Conservation (phyloP, 2,329 filamentous ascomycete species). For the Rhynchosporium graminicola region DNA sequence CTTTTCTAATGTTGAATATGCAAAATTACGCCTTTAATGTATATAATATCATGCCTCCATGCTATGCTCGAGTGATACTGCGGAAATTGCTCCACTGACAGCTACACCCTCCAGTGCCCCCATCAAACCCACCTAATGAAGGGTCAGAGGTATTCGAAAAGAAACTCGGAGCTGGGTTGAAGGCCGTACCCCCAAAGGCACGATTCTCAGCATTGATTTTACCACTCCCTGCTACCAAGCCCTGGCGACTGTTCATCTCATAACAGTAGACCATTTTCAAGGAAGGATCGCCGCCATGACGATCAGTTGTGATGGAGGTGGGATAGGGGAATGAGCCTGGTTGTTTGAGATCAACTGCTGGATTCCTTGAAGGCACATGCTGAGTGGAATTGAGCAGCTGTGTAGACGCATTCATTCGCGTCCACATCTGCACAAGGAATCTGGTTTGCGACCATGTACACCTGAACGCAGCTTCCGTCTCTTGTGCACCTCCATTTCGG, state of each 20-base stretch:
- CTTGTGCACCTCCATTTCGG: slow-evolving; percentile 54
- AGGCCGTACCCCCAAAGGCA: slow-evolving; percentile 50
- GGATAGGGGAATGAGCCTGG: slow-evolving; percentile 66
- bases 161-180: slow-evolving; percentile 51
- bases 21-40: slow-evolving; percentile 9
- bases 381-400: slow-evolving; percentile 43
- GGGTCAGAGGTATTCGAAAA: slow-evolving; percentile 44
- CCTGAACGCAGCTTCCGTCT: slow-evolving; percentile 55
- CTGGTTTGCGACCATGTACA: slow-evolving; percentile 62
- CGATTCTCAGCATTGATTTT: slow-evolving; percentile 53
- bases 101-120: slow-evolving; percentile 62
- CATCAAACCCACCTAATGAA: slow-evolving; percentile 61
- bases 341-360: slow-evolving; percentile 38
- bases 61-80: slow-evolving; percentile 19
- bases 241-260: slow-evolving; percentile 49
- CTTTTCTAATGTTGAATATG: neutral
- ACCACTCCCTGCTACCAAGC: slow-evolving; percentile 47
- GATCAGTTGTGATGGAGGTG: slow-evolving; percentile 60
- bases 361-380: slow-evolving; percentile 21
- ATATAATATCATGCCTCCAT: neutral
- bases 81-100: slow-evolving; percentile 60
- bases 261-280: slow-evolving; percentile 58
- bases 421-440: slow-evolving; percentile 68
- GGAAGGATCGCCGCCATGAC: slow-evolving; percentile 57
- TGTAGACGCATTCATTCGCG: slow-evolving; percentile 49